Percentiles rank a stretch among this genome's conserved stretches.
These are phyloP conservation scores for Coccinonectria pachysandricola DNA, from an alignment of 2,329 filamentous ascomycete species.

Conservation along the genomic window DNA sequence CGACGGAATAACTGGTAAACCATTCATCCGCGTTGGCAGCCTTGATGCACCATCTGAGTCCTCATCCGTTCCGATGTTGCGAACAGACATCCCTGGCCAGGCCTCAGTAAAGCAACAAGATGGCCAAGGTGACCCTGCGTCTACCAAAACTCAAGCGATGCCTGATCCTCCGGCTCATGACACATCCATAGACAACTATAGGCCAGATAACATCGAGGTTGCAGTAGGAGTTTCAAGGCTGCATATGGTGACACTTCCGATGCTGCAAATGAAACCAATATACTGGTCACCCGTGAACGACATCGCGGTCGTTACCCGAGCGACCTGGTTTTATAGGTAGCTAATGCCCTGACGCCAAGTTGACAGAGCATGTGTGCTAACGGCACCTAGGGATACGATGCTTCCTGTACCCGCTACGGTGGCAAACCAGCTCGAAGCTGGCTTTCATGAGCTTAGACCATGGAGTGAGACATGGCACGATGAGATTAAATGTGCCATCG, in stretches of 20 bases:
- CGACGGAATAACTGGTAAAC: conserved; percentile 45
- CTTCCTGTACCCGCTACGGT: conserved; percentile 73
- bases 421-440: conserved; percentile 86
- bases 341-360: conserved; percentile 3
- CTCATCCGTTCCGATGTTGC: conserved; percentile 5
- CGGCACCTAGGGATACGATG: conserved; percentile 63
- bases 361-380: conserved; percentile 7
- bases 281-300: conserved; percentile 97
- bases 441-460: conserved; percentile 74
- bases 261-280: conserved; percentile 84
- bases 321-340: conserved; percentile 90
- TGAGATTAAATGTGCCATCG: conserved; percentile 79
- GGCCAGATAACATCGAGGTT: conserved; percentile 42
- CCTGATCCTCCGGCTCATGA: no score
- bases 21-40: conserved; percentile 39
- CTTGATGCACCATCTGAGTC: conserved; percentile 18
- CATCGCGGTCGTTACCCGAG: conserved; percentile 68
- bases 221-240: conserved; percentile 84
- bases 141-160: no score
- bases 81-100: conserved; percentile 2
- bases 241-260: conserved; percentile 77
- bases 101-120: conserved; percentile 4
- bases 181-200: conserved; percentile 7
- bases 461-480: conserved; percentile 92
- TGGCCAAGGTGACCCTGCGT: conserved; percentile 1